These are phyloP conservation scores for Kwoniella sp. DNA, from an alignment of 768 basidiomycete genomes.

Conservation along the genomic window DNA sequence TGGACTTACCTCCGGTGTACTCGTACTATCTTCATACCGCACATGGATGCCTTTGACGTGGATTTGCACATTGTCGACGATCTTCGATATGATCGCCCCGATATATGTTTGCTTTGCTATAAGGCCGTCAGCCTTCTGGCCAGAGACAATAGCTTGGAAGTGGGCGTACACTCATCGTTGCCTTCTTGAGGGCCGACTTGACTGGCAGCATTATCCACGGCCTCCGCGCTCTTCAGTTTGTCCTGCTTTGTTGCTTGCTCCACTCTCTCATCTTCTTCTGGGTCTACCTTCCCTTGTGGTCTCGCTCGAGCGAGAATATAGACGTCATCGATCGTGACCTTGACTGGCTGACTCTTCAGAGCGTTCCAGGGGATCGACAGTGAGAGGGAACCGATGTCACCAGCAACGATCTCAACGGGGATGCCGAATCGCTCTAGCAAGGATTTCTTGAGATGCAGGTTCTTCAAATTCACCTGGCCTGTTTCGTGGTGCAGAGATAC, in stretches of 20 bases:
- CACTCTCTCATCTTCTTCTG: constrained; percentile 80
- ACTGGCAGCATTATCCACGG: constrained; percentile 60
- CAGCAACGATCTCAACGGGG: constrained; percentile 93
- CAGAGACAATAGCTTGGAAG: constrained; percentile 23
- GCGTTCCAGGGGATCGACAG: constrained; percentile 53
- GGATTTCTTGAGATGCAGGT: constrained; percentile 85
- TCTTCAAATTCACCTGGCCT: constrained; percentile 22
- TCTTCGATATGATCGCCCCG: constrained; percentile 78
- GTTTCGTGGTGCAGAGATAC: not conserved
- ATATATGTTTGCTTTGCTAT: constrained; percentile 76
- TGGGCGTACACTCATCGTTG: constrained; percentile 52
- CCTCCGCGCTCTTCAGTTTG: constrained; percentile 82
- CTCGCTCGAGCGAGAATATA: constrained; percentile 78
- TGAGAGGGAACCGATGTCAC: constrained; percentile 57
- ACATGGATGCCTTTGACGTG: constrained; percentile 94
- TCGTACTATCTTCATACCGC: constrained; percentile 92
- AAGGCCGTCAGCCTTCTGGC: not conserved
- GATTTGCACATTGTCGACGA: constrained; percentile 94
- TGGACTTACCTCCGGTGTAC: constrained; percentile 76
- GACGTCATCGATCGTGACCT: constrained; percentile 88
- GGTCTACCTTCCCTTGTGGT: constrained; percentile 72
- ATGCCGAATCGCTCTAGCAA: constrained; percentile 93
- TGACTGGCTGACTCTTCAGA: constrained; percentile 68
- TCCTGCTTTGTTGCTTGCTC: constrained; percentile 85
- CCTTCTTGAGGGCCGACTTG: constrained; percentile 37